A percentile compares a stretch with the other conserved stretches of the same genome.
Evolutionary conservation across 306 rosid species (phyloP).

Genomic region (Castanea sativa): DNA sequence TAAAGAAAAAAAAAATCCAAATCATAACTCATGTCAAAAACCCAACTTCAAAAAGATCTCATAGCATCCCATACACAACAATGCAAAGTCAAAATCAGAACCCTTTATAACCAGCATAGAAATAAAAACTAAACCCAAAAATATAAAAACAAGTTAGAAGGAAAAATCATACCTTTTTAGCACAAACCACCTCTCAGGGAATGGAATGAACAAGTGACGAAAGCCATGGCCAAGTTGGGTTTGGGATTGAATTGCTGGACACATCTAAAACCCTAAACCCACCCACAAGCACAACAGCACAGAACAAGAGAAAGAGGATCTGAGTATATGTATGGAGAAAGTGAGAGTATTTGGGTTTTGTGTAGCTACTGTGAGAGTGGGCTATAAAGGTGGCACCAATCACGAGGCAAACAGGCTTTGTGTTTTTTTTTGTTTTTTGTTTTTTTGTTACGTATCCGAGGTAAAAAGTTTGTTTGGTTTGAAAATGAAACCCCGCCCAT

Average conservation of each 20-base stretch:
- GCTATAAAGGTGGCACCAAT: constrained; percentile 2
- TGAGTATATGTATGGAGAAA: not conserved
- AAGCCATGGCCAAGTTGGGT: not conserved
- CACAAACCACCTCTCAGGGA: constrained; percentile 28
- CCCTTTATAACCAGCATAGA: not conserved
- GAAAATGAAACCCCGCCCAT: constrained; percentile 38
- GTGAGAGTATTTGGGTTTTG: not conserved
- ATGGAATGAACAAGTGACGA: constrained; percentile 6
- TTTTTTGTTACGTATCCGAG: constrained; percentile 29
- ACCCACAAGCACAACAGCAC: not conserved
- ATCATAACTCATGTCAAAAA: not conserved
- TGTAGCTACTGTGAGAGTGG: not conserved
- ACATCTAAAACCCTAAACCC: constrained; percentile 16
- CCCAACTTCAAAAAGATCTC: not conserved
- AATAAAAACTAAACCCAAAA: not conserved
- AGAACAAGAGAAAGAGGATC: not conserved
- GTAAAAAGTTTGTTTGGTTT: constrained; percentile 22
- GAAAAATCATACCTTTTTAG: constrained; percentile 32
- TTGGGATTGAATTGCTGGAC: not conserved
- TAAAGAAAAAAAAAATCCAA: not conserved
- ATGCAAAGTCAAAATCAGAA: not conserved
- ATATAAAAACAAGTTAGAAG: not conserved
- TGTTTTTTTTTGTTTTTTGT: not conserved
- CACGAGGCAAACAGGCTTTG: constrained; percentile 5
- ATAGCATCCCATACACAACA: not conserved